Conservation (phyloP, 2,329 filamentous ascomycete genomes). For the Coniochaeta ligniaria region DNA sequence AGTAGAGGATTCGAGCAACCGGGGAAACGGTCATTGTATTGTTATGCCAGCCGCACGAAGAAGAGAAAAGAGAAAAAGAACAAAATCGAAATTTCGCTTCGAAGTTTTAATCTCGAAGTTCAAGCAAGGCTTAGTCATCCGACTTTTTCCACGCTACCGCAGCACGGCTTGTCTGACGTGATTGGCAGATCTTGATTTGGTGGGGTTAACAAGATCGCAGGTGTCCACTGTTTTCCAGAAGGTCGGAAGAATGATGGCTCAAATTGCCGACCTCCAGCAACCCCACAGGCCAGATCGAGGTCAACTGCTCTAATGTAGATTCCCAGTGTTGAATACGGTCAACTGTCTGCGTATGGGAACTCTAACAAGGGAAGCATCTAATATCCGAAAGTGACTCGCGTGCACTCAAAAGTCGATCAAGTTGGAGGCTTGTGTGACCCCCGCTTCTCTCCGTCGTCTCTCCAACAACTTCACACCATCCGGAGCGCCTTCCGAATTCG, state of each 20-base stretch:
- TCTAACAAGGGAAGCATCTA: too few species aligned
- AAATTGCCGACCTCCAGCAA: neutral
- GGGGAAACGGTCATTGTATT: conserved; percentile 59
- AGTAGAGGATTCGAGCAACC: conserved; percentile 65
- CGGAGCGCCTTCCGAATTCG: conserved; percentile 18
- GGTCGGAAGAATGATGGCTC: neutral
- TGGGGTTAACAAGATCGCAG: neutral
- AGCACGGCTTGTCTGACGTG: neutral
- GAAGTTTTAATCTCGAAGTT: conserved; percentile 11
- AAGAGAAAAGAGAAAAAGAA: conserved; percentile 43
- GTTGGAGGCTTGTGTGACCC: neutral
- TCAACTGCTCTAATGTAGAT: neutral
- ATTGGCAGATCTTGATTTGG: neutral
- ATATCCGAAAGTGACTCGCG: neutral
- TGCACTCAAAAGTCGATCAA: neutral
- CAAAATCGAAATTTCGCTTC: conserved; percentile 7
- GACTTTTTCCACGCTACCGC: neutral
- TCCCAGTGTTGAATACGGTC: too few species aligned
- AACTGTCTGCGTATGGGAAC: too few species aligned
- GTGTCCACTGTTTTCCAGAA: neutral
- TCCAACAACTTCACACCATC: neutral
- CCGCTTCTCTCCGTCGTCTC: neutral
- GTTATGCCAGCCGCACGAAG: conserved; percentile 77
- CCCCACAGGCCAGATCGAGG: neutral
- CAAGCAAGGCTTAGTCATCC: conserved; percentile 9